Conservation (phyloP, 768 basidiomycete genomes). For the Dictyophora rubrovolvata region DNA sequence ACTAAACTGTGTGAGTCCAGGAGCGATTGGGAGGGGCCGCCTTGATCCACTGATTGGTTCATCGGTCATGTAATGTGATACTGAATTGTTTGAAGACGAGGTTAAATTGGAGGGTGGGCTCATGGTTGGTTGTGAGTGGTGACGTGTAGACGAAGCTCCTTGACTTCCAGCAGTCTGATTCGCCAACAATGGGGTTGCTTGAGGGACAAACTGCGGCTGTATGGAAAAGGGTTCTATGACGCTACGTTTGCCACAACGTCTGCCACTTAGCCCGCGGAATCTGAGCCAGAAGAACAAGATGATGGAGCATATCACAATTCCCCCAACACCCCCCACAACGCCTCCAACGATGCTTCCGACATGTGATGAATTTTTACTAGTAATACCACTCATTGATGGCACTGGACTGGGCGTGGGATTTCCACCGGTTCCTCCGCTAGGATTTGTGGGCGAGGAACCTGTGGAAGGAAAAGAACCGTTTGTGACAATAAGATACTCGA, state of each 20-base stretch:
- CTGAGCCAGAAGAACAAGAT: background rate
- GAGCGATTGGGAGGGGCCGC: too few species aligned
- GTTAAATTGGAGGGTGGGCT: too few species aligned
- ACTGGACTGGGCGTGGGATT: background rate
- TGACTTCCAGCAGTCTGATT: too few species aligned
- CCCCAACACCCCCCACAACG: background rate
- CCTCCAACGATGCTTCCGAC: background rate
- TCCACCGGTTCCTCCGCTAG: background rate
- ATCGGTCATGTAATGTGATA: too few species aligned
- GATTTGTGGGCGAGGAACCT: background rate
- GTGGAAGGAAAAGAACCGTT: background rate
- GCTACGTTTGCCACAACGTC: background rate
- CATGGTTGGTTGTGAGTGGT: too few species aligned
- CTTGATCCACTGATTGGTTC: too few species aligned
- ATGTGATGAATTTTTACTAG: background rate
- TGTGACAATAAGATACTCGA: background rate
- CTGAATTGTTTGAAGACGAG: too few species aligned
- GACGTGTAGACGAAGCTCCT: too few species aligned
- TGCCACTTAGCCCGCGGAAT: background rate
- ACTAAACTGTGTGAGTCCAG: too few species aligned
- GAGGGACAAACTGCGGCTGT: too few species aligned
- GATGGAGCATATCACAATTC: background rate
- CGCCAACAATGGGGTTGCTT: too few species aligned
- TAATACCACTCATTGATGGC: background rate
- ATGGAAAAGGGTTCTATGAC: too few species aligned